Evolutionary conservation across 805 yeast genomes (phyloP).

Genomic region (Candida oleophila): DNA sequence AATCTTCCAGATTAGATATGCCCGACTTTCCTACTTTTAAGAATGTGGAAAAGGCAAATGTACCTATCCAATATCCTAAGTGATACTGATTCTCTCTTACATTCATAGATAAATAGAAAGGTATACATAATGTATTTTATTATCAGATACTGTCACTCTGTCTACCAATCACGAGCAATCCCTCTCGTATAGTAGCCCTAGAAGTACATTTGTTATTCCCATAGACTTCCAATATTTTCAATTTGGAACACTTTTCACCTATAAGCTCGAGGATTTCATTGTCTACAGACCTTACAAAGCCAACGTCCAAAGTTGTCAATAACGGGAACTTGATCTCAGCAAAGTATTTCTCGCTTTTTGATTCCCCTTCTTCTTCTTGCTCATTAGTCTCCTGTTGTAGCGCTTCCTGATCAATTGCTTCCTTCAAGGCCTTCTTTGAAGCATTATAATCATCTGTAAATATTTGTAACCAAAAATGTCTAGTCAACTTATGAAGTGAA

Average conservation of each 20-base stretch:
- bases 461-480: slow-evolving; percentile 46
- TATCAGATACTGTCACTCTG: slow-evolving; percentile 58
- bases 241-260: slow-evolving; percentile 56
- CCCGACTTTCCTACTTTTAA: slow-evolving; percentile 55
- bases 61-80: slow-evolving; percentile 40
- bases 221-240: slow-evolving; percentile 72
- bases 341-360: slow-evolving; percentile 12
- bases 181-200: slow-evolving; percentile 50
- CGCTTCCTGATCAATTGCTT: slow-evolving; percentile 6
- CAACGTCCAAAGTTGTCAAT: slow-evolving; percentile 67
- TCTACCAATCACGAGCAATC: slow-evolving; percentile 68
- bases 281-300: slow-evolving; percentile 77
- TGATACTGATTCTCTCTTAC: too few relatives aligned
- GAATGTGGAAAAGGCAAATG: slow-evolving; percentile 62
- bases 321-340: slow-evolving; percentile 45
- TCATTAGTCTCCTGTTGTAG: slow-evolving; percentile 2
- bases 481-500: slow-evolving; percentile 60
- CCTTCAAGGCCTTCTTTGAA: slow-evolving; percentile 19
- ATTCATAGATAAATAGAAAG: too few relatives aligned
- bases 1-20: slow-evolving; percentile 14
- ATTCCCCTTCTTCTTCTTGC: slow-evolving; percentile 6
- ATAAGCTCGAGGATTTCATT: slow-evolving; percentile 62
- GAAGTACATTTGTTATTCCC: slow-evolving; percentile 72
- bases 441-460: slow-evolving; percentile 36
- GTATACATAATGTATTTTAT: too few relatives aligned